phyloP scores from a whole-genome alignment of 306 rosid species.

The barrel medic (Medicago truncatula) region MtrunA17r5.0-ANR NC_053049.1:11688501-11689000 shows the following conservation, averaged over 20 bases:
- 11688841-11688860: constrained; percentile 13
- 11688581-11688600: no score
- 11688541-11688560: no score
- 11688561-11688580: no score
- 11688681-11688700: neutral
- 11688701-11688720: neutral
- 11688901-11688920: constrained; percentile 52
- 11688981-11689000: constrained; percentile 41
- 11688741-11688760: neutral
- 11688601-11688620: no score
- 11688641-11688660: no score
- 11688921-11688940: constrained; percentile 52
- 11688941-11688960: constrained; percentile 42
- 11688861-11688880: neutral
- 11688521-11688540: no score
- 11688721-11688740: constrained; percentile 38
- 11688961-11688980: constrained; percentile 49
- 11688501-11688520: no score
- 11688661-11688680: no score
- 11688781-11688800: constrained; percentile 1
- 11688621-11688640: no score
- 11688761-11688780: neutral
- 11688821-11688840: neutral
- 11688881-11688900: neutral
- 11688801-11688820: constrained; percentile 27